Base-by-base conservation (phyloP, 495 filamentous ascomycete species). In the Cercophora scortea region DNA sequence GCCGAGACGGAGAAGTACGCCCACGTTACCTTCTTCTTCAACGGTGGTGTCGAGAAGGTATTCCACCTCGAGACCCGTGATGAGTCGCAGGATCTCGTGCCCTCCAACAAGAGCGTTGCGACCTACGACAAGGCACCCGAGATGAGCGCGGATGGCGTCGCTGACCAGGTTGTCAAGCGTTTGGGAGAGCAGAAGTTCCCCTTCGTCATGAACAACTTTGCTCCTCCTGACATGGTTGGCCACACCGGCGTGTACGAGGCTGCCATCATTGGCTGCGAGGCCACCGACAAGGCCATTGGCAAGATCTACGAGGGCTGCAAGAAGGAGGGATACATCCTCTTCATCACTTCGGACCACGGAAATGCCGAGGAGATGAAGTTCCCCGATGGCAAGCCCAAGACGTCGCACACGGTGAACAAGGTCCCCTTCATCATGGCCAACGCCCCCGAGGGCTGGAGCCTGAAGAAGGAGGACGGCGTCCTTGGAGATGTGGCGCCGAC, bases 171-270 rank as follows among this genome's bases (percentile, higher is more conserved):
- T 52, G 78, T 76, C 69, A 87, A 91, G 73, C 81, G 91, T 49
- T 85, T 98, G 59, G 78, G 65, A 12, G 86, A 89, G 71, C 77
- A 80, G 60, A 81, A 86, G 57, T 93, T 91, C 71, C 89, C 90
- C 63, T 96, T 98, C 64, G 73, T 98, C 62, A 98, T 98, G 93
- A 96, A 97, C 84, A 98, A 98, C 81, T 97, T 98, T 67, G 93
- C 93, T 33, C 92, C 94, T 17, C 94, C 93, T 11, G 93, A 98
- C 72, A 98, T 98, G 93, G 93, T 98, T 55, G 93, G 93, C 60
- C 93, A 98, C 75, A 98, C 93, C 9, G 93, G 93, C 61, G 90
- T 96, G 55, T 97, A 96, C 68, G 80, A 95, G 64, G 93, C 93
- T n/a, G 94, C 93, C 50, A 89, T 97, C 55, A 58, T 90, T 62